Evolutionary conservation across 1,139 yeast species (phyloP), one percentile per base, ranked within the genome.

Genomic region (Chernovozyma aurita): DNA sequence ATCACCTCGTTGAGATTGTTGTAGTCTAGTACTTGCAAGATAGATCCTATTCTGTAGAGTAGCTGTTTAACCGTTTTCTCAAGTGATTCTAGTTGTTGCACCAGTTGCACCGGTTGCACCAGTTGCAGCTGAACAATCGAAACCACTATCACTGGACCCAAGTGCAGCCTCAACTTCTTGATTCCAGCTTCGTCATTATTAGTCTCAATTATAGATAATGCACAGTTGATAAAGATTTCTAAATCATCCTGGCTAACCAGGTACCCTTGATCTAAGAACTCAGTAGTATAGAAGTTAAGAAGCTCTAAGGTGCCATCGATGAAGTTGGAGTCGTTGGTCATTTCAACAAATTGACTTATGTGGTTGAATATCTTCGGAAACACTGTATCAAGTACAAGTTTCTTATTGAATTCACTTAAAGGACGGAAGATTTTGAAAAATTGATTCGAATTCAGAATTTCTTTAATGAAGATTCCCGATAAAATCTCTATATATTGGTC

Each of bases 21-120:
- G 11, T 29, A 16, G 9, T 24, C 18, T 7, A 34, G 18, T 4
- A 30, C 33, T 12, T 57, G 54, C 38, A 75, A 61, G 11, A 73
- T 49, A 1, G 63, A 52, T 15, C 65, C 59, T 44, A 75, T 80
- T 27, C 73, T 59, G 41, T 73, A 74, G 26, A 76, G 59, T 36
- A 71, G 36, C 28, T 7, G 28, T 16, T 16, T 26, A 6, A 12
- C 11, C 8, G 12, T 16, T 12, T 26, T 13, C 11, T 13, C 28
- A 26, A 26, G 11, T 12, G 28, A 16, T 16, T 16, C 17, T 6
- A 7, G 6, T 16, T 26, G 28, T 11, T 26, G 28, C 25, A 12
- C 11, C 8, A 16, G 6, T 12, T 26, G 6, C 11, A 6, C 28
- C 6, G 11, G 11, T 12, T 6, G 12, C 12, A 6, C 17, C 6